Base-by-base conservation (phyloP, 306 rosid species). In the Cicer bijugum region DNA sequence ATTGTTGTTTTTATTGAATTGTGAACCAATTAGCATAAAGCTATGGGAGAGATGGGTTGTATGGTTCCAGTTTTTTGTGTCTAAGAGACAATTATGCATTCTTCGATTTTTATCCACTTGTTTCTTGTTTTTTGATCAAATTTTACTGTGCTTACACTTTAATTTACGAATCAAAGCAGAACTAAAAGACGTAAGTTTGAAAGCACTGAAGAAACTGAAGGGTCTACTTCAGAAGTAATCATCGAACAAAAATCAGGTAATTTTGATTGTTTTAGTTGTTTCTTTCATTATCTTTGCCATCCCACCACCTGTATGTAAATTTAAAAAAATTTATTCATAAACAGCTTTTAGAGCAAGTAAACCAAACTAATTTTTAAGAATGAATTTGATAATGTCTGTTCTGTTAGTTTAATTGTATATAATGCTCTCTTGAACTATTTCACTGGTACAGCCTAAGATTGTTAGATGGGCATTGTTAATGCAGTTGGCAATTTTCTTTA, bases 111-210 rank as follows among this genome's bases (percentile, higher is more conserved):
- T 75, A 62, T 46, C 33, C 33, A 2, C n/a, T 15, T n/a, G 7
- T 38, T 65, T 69, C 28, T 58, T 48, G 20, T 53, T 81, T 84
- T 60, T 60, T 46, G 3, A 55, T 78, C 73, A 37, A 12, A 23
- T 72, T 47, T 71, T 17, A 6, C 35, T 35, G 9, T 40, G 28
- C 63, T 70, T 17, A 37, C 62, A 15, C 9, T 74, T 69, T 35
- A 47, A 55, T 57, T 78, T 56, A n/a, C 67, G 63, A 55, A 76
- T 64, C 50, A 66, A 69, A 73, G 83, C 86, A 89, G 91, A 81
- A 63, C 10, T 46, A 91, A 91, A 76, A 82, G 96, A 37, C 50
- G 80, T 11, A 91, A 88, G 74, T 67, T 89, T 67, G 95, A 82
- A 72, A 78, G 43, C 75, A 11, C 67, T 16, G 86, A 80, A 60